phyloP scores from a whole-genome alignment of 768 basidiomycete genomes.

The Pleurotus sapidus region DNA sequence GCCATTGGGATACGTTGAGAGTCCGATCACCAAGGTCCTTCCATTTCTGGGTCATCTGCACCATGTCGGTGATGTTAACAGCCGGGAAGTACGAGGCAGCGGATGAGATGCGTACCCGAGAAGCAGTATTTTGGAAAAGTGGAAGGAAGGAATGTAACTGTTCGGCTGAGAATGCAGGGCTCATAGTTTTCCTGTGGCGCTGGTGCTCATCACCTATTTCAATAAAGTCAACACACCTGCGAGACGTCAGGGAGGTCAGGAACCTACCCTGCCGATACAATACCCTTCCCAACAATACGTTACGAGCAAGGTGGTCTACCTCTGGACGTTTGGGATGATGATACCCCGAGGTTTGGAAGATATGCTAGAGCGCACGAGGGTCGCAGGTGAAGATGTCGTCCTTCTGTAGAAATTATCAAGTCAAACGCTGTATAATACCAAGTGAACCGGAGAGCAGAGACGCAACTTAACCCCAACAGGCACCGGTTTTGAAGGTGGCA shows the following conservation, averaged over 20 bases:
- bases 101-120: slow-evolving; percentile 13
- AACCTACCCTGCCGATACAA: slow-evolving; percentile 25
- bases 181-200: slow-evolving; percentile 27
- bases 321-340: slow-evolving; percentile 21
- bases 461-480: background rate
- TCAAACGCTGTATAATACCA: background rate
- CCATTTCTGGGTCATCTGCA: slow-evolving; percentile 21
- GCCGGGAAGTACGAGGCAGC: background rate
- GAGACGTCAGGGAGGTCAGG: background rate
- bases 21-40: slow-evolving; percentile 19
- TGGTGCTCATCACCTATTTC: slow-evolving; percentile 17
- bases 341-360: slow-evolving; percentile 29
- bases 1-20: slow-evolving; percentile 24
- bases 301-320: slow-evolving; percentile 13
- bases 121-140: slow-evolving; percentile 23
- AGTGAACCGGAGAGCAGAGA: background rate
- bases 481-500: slow-evolving; percentile 15
- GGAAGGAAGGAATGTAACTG: slow-evolving; percentile 18
- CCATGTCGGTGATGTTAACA: slow-evolving; percentile 2
- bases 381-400: slow-evolving; percentile 28
- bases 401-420: slow-evolving; percentile 13
- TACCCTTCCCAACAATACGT: slow-evolving; percentile 21
- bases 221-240: background rate
- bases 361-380: slow-evolving; percentile 27
- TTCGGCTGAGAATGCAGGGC: slow-evolving; percentile 19